Percentiles rank a stretch among this genome's conserved stretches.
These are phyloP conservation scores for Neopestalotiopsis clavispora DNA, from an alignment of 2,329 filamentous ascomycete species.

Conservation along the genomic window DNA sequence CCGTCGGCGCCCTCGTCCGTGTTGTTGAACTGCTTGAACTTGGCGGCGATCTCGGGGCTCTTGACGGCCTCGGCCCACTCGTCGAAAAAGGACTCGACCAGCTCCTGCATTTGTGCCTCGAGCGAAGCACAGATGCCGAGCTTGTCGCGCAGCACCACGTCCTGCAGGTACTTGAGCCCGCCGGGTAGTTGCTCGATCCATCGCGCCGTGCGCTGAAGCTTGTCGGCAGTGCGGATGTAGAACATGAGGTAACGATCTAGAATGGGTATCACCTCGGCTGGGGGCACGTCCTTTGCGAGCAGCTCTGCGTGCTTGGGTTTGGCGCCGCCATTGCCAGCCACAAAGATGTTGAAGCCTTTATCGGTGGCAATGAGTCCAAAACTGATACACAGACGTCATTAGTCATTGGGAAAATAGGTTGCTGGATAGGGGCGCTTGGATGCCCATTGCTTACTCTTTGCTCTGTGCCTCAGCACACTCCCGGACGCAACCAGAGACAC, in stretches of 20 bases:
- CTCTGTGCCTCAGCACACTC: slow-evolving; percentile 93
- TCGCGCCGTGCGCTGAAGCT: slow-evolving; percentile 83
- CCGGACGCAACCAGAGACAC: slow-evolving; percentile 87
- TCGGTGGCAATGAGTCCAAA: slow-evolving; percentile 92
- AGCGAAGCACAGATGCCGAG: slow-evolving; percentile 84
- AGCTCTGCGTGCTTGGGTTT: slow-evolving; percentile 83
- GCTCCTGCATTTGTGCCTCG: slow-evolving; percentile 85
- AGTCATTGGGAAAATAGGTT: background rate
- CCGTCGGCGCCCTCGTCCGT: slow-evolving; percentile 71
- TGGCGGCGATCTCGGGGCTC: slow-evolving; percentile 67
- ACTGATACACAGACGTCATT: slow-evolving; percentile 40
- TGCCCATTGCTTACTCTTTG: slow-evolving; percentile 71
- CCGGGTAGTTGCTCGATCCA: slow-evolving; percentile 88
- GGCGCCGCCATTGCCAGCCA: slow-evolving; percentile 87
- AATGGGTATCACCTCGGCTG: slow-evolving; percentile 81
- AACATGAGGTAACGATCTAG: slow-evolving; percentile 90
- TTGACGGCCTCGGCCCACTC: slow-evolving; percentile 88
- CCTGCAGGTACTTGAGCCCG: slow-evolving; percentile 80
- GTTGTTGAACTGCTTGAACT: slow-evolving; percentile 86
- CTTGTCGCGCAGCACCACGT: slow-evolving; percentile 84
- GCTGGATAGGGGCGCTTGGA: background rate
- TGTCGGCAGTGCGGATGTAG: slow-evolving; percentile 92
- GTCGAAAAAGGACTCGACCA: slow-evolving; percentile 85
- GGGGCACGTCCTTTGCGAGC: slow-evolving; percentile 83
- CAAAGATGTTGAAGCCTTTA: slow-evolving; percentile 92